Evolutionary conservation across 768 basidiomycete species (phyloP), one percentile per base, ranked within the genome.

Genomic region (Boletus eberwhitei): DNA sequence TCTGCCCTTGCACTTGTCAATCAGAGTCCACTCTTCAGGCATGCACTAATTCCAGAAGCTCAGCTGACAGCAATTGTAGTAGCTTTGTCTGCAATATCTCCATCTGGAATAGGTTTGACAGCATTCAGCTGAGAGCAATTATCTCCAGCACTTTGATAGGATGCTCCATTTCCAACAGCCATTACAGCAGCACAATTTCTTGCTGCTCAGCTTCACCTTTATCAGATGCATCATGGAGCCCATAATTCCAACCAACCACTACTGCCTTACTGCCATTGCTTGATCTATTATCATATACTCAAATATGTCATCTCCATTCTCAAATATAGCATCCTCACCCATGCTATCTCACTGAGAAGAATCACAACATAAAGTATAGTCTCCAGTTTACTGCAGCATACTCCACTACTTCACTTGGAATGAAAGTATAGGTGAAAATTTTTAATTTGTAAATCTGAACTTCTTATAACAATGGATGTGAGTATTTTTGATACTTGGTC

Each of bases 1-100:
- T 75, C 74, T 59, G 73, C 76, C 66, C 73, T 79, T 71, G 73
- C 71, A 65, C 75, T 82, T 77, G 73, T 76, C 75, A 81, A 83
- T 73, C 68, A 72, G 59, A 59, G 71, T 57, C 65, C 71, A 42
- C 9, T 64, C 71, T 29, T 65, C 50, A 38, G 61, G 62, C 58
- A 68, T 55, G 29, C 68, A 69, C 48, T 82, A 81, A 73, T 77
- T 77, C 61, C 76, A 74, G 74, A 77, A 75, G 57, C 75, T 79
- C 60, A 74, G 72, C 36, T 70, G 74, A 49, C 79, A 79, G 55
- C 79, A 77, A 55, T 52, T 72, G 35, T 70, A 72, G 36, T 75
- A 76, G 63, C 36, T 72, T 21, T 72, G 64, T 13, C 70, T 62
- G 62, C 70, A 73, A 57, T 72, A 72, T 60, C 68, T 64, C 57